Evolutionary conservation across 129 eudicot species (phyloP), one percentile per base, ranked within the genome.

Genomic region (Smallanthus sonchifolius): DNA sequence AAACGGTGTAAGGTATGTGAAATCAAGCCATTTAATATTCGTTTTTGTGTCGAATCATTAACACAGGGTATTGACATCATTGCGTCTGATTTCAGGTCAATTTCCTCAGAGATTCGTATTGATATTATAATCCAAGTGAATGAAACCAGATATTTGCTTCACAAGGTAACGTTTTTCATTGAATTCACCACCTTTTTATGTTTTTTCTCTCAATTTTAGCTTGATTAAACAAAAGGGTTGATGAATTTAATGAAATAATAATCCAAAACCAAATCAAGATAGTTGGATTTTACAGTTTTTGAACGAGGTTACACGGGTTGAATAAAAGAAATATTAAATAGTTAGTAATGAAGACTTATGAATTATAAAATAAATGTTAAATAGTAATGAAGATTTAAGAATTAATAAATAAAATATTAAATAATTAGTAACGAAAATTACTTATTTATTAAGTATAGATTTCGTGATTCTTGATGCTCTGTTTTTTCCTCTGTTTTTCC

Each of bases 101-200:
- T 94, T 24, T 84, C 91, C n/a, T 90, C 91, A 10, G 96, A 90
- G 65, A 85, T 94, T 32, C 80, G 85, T 59, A 80, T 87, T 80
- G 98, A 94, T 86, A 75, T 94, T 61, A 75, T 85, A 39, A 71
- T 94, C 66, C 97, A 88, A 84, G 91, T 94, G 44, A 80, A 90
- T 51, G 97, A 86, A 48, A 74, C 71, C 56, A 87, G 88, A 90
- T 94, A 86, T 82, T 66, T 94, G 84, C 96, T 94, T 71, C 98
- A 94, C 83, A 90, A 94, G 98, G 98, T 94, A 70, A 56, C 28
- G 7, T 36, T 65, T 69, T 51, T 75, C 19, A 30, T 20, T 42
- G 3, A 15, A 42, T 43, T 65, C 51, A 32, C 0, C 56, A 13
- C n/a, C 34, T 69, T 49, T 37, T 42, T 34, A 4, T 5, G 2